These are phyloP conservation scores for Sesbania bispinosa DNA, from an alignment of 306 rosid species.

Conservation along the genomic window DNA sequence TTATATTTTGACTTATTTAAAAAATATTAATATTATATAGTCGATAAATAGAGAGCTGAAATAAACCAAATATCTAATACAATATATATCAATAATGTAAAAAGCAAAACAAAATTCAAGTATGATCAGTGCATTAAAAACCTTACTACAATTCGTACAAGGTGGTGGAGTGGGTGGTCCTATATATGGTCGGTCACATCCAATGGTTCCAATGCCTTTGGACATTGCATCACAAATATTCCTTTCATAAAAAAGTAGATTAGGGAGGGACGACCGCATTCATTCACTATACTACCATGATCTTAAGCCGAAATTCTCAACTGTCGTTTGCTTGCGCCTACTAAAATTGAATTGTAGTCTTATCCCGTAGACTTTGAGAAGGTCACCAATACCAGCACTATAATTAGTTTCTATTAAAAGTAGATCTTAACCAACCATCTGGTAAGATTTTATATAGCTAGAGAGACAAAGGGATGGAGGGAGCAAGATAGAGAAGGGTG, in stretches of 20 bases:
- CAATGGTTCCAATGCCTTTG: slow-evolving; percentile 35
- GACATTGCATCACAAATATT: slow-evolving; percentile 27
- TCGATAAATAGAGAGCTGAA: too few species aligned
- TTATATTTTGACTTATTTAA: too few species aligned
- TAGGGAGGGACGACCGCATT: neutral
- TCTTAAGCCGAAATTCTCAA: neutral
- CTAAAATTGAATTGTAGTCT: neutral
- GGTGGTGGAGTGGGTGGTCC: slow-evolving; percentile 19
- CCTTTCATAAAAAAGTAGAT: neutral
- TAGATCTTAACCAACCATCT: slow-evolving; percentile 27
- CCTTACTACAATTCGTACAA: neutral
- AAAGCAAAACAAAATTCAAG: neutral
- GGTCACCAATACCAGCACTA: neutral
- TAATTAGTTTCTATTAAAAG: neutral
- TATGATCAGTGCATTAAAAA: neutral
- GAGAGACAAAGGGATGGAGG: too few species aligned
- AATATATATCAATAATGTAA: neutral
- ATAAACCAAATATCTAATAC: neutral
- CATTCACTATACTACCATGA: neutral
- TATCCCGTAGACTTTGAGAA: neutral
- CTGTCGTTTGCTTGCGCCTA: neutral
- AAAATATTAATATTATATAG: too few species aligned
- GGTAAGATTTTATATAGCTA: too few species aligned
- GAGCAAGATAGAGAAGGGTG: too few species aligned
- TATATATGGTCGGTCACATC: slow-evolving; percentile 36